Evolutionary conservation across 2,329 filamentous ascomycete species (phyloP).

Genomic region (Tolypocladium tundrense): DNA sequence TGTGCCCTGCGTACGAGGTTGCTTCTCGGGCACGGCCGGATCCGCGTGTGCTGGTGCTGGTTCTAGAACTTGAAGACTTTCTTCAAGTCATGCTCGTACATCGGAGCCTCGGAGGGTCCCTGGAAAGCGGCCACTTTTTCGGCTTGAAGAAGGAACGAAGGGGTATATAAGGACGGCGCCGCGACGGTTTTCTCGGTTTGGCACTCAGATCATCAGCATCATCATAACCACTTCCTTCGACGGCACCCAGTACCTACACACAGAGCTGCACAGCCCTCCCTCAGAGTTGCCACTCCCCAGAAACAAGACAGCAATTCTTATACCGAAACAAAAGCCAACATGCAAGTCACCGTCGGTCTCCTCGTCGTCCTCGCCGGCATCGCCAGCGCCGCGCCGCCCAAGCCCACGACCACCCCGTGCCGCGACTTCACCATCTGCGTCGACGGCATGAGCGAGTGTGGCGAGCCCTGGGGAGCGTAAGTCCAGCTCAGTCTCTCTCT

Average conservation of each 20-base stretch:
- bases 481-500: not conserved
- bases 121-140: too few relatives aligned
- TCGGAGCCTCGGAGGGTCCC: too few relatives aligned
- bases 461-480: conserved; percentile 16
- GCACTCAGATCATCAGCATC: not conserved
- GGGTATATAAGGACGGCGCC: not conserved
- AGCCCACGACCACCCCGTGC: not conserved
- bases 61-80: not conserved
- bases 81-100: not conserved
- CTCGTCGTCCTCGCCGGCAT: not conserved
- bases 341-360: not conserved
- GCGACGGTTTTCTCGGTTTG: not conserved
- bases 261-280: not conserved
- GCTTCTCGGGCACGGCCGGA: not conserved
- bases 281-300: not conserved
- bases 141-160: not conserved
- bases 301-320: not conserved
- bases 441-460: conserved; percentile 17
- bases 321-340: not conserved
- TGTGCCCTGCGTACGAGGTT: conserved; percentile 3
- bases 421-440: conserved; percentile 12
- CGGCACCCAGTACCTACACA: not conserved
- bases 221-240: not conserved
- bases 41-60: conserved; percentile 3
- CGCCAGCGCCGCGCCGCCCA: not conserved